These are phyloP conservation scores for Yamadazyma buinensis DNA, from an alignment of 1,139 yeast genomes.

Conservation along the genomic window DNA sequence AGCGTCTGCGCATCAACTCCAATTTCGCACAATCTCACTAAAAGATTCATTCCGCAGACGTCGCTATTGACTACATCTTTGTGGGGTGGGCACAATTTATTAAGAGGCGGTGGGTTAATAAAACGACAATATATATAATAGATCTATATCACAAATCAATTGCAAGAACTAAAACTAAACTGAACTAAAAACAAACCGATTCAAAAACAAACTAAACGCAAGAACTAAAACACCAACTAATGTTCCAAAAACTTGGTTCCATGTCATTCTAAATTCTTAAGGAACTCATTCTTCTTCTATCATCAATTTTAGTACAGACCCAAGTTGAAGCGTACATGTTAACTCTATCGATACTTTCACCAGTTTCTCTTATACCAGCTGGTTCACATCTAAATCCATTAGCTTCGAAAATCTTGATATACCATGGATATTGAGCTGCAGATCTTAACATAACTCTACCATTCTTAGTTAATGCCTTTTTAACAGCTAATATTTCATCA, in stretches of 20 bases:
- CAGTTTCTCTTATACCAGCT: slow-evolving; percentile 63
- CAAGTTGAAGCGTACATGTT: slow-evolving; percentile 89
- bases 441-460: slow-evolving; percentile 79
- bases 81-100: too few species aligned
- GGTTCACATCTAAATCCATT: slow-evolving; percentile 66
- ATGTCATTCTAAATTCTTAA: slow-evolving; percentile 24
- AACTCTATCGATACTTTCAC: slow-evolving; percentile 68
- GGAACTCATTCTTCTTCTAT: slow-evolving; percentile 37
- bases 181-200: too few species aligned
- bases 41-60: not conserved
- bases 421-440: slow-evolving; percentile 76
- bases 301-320: slow-evolving; percentile 60
- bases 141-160: slow-evolving; percentile 6
- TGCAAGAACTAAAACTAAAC: not conserved
- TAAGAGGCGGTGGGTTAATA: not conserved
- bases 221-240: too few species aligned
- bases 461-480: slow-evolving; percentile 57
- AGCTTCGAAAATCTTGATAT: slow-evolving; percentile 61
- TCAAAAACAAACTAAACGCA: too few species aligned
- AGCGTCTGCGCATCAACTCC: too few species aligned
- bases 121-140: slow-evolving; percentile 1
- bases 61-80: not conserved
- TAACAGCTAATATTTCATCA: slow-evolving; percentile 62
- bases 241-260: too few species aligned
- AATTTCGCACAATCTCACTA: too few species aligned